Base-by-base conservation (phyloP, 805 yeast species). In the Candida koratica region DNA sequence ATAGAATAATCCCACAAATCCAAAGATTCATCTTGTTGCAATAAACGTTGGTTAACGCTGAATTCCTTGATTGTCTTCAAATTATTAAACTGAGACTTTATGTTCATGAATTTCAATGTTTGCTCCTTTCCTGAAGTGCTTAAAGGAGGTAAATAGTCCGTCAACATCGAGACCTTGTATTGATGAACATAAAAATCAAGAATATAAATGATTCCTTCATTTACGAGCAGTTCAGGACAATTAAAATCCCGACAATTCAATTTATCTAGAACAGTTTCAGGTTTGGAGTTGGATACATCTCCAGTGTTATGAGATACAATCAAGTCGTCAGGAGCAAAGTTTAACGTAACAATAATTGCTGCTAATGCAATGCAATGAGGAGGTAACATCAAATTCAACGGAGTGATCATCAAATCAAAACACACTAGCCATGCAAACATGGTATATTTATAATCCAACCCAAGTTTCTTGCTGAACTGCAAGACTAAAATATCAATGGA, bases 331-430 rank as follows among this genome's bases (percentile, higher is more conserved):
- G 67, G 63, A 30, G 68, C 56, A 27, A 81, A 47, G 47, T 75
- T 76, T 27, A 69, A 64, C 1, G 90, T 75, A 18, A 86, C 64
- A 28, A 75, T 75, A 28, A 87, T 57, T 18, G 77, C 70, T 3
- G 86, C 83, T 35, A 85, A 51, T 0, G 96, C 87, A 20, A 82
- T 75, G 17, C 81, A 71, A 53, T 86, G 90, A 3, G 85, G 79
- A 1, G 96, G 93, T 6, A 77, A 70, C 48, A 76, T 79, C 23
- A 88, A 58, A 7, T 78, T 69, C 12, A 82, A 66, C 24, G 84
- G 85, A 2, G 94, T 77, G 37, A 79, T 73, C 52, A 80, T 76
- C 8, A 79, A 64, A 54, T 88, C 97, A 47, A 77, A 77, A n/a
- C 79, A 67, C 2, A 87, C 68, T n/a, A 76, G 57, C 38, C 38